A percentile compares a stretch with the other conserved stretches of the same genome.
phyloP scores from a whole-genome alignment of 2,329 filamentous ascomycete genomes.

The Xylaria polymorpha region DNA sequence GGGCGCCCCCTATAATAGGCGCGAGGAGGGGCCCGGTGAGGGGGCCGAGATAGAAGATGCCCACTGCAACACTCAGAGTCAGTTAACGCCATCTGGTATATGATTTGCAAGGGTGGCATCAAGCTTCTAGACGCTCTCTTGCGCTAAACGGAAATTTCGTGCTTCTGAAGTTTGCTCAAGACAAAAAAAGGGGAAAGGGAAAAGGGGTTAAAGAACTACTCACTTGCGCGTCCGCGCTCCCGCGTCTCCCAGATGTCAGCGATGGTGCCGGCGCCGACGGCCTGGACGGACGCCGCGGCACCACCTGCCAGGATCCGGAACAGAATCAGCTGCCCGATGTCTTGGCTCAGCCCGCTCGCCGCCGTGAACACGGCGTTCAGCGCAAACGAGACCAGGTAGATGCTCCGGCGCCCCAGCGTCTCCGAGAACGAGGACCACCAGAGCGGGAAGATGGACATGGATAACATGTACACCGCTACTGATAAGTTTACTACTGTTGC shows the following conservation, averaged over 20 bases:
- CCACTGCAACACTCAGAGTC: constrained; percentile 57
- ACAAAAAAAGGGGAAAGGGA: too few relatives aligned
- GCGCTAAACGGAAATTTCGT: too few relatives aligned
- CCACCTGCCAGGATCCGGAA: constrained; percentile 81
- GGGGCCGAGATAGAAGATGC: constrained; percentile 83
- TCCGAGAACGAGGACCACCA: constrained; percentile 91
- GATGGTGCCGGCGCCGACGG: constrained; percentile 85
- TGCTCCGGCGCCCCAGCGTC: constrained; percentile 75
- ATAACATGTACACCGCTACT: constrained; percentile 83
- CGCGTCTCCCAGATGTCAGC: constrained; percentile 81
- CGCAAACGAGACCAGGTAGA: constrained; percentile 80
- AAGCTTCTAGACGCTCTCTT: too few relatives aligned
- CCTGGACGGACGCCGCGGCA: constrained; percentile 82
- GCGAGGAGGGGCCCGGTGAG: constrained; percentile 78
- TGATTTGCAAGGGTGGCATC: too few relatives aligned
- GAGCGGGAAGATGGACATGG: constrained; percentile 84
- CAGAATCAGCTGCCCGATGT: constrained; percentile 80
- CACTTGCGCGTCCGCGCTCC: constrained; percentile 76
- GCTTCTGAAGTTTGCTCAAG: too few relatives aligned
- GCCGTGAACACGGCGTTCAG: constrained; percentile 78
- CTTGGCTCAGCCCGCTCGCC: constrained; percentile 74
- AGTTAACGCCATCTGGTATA: too few relatives aligned
- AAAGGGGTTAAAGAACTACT: too few relatives aligned
- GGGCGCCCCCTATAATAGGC: constrained; percentile 79
- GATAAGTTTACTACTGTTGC: constrained; percentile 78